Base-by-base conservation (phyloP, 2,329 filamentous ascomycete genomes). In the Monosporascus cannonballus region DNA sequence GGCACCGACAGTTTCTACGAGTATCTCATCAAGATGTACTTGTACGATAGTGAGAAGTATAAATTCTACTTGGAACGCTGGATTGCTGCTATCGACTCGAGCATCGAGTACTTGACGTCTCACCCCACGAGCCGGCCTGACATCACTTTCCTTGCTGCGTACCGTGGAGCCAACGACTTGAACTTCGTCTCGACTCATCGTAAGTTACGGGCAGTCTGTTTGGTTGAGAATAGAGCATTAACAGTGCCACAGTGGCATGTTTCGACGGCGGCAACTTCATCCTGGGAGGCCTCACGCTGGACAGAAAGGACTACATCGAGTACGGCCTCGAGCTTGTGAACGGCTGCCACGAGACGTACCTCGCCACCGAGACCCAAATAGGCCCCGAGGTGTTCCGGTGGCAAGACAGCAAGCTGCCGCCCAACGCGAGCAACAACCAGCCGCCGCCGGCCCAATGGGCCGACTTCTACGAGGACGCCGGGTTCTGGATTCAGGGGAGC, bases 21-120 rank as follows among this genome's bases (percentile, higher is more conserved):
- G 71, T 95, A 95, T 63, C 79, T 96, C 34, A 86, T 96, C 69
- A 96, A 96, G 75, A 93, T 94, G 88, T 95, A 85, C 62, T 70
- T 93, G 51, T 95, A 95, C 67, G 86, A 93, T 64, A 76, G 82
- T 0, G 60, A 67, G 6, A 77, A 82, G 3, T 95, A 88, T 62
- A 69, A 63, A 2, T 56, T 69, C 3, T 90, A 93, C 71, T 83
- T 78, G 61, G 85, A 92, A 57, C 82, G 83, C 47, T 96, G 90
- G 90, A 72, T 89, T 42, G 65, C 76, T 1, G 90, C 90, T 2
- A 87, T 85, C 50, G 85, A 95, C 60, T 90, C 86, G 6, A 85
- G 84, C 6, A 93, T 94, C 47, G 67, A 78, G 54, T 76, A 90
- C 61, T 77, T 96, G 7, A 76, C 82, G 15, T 89, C 84, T 18